Evolutionary conservation across 257 asterid species (phyloP).

Genomic region (Penstemon eatonii): DNA sequence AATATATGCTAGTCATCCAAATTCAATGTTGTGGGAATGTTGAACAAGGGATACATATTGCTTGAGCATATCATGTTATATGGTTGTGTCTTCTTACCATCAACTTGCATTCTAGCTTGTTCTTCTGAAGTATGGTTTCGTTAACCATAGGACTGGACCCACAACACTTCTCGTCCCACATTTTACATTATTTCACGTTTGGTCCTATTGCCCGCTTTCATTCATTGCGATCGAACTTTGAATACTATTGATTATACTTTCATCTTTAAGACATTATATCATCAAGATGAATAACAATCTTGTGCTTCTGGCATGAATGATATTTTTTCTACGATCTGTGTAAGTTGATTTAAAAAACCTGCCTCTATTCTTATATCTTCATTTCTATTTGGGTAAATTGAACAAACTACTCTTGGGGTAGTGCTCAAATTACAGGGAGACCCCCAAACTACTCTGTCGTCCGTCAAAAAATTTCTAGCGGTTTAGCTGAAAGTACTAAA

Average conservation of each 20-base stretch:
- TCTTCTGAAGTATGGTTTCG: background rate
- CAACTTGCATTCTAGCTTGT: background rate
- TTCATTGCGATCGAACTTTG: too few relatives aligned
- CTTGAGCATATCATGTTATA: constrained; percentile 2
- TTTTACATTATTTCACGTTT: too few relatives aligned
- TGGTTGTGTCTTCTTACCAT: background rate
- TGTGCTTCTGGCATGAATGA: background rate
- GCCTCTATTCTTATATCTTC: background rate
- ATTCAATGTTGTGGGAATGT: background rate
- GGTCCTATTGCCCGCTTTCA: too few relatives aligned
- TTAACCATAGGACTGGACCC: too few relatives aligned
- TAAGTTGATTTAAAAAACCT: background rate
- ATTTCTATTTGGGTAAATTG: too few relatives aligned
- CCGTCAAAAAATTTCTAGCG: too few relatives aligned
- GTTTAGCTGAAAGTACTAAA: too few relatives aligned
- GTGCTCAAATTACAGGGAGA: too few relatives aligned
- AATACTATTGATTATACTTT: background rate
- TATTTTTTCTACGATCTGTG: background rate
- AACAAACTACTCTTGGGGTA: too few relatives aligned
- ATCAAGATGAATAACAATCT: background rate
- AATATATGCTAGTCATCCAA: background rate
- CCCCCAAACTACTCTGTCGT: too few relatives aligned
- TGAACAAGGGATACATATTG: background rate
- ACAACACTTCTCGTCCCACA: too few relatives aligned
- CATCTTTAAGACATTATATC: background rate